Evolutionary conservation across 352 stramenopile species (phyloP).

Genomic region (Thraustochytrium aureum): DNA sequence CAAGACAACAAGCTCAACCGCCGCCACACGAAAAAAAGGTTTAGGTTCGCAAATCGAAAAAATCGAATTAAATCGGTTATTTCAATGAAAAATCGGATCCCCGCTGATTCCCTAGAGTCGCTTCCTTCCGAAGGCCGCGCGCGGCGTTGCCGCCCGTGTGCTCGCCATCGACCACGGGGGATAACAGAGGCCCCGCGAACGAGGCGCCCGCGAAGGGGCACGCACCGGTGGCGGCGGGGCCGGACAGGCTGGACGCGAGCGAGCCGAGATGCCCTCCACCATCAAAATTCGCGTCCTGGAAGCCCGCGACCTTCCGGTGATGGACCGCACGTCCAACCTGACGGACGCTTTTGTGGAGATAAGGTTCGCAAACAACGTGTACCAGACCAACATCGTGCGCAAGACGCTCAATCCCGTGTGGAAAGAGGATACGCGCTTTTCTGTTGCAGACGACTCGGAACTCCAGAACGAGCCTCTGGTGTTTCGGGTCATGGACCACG

Average conservation of each 20-base stretch:
- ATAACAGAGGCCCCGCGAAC: no score
- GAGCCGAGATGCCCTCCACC: slow-evolving; percentile 86
- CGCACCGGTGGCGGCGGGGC: no score
- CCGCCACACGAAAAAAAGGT: no score
- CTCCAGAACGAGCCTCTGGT: slow-evolving; percentile 97
- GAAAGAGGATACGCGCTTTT: slow-evolving; percentile 98
- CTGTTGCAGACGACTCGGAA: slow-evolving; percentile 96
- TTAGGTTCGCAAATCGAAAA: no score
- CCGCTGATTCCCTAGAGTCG: no score
- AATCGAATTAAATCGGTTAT: no score
- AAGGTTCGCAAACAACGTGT: slow-evolving; percentile 76
- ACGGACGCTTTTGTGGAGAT: slow-evolving; percentile 73
- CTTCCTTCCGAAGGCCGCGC: no score
- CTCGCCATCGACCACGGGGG: no score
- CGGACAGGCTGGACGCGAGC: not conserved
- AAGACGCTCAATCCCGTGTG: slow-evolving; percentile 94
- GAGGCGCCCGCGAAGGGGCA: no score
- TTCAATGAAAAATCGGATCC: no score
- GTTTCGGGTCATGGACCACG: slow-evolving; percentile 94
- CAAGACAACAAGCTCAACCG: no score
- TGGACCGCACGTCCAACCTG: slow-evolving; percentile 72
- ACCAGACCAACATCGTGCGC: slow-evolving; percentile 80
- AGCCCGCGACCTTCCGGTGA: slow-evolving; percentile 76
- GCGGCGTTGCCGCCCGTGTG: no score
- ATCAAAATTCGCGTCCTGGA: slow-evolving; percentile 85